Evolutionary conservation across 768 basidiomycete species (phyloP).

Genomic region (Suillus placidus): DNA sequence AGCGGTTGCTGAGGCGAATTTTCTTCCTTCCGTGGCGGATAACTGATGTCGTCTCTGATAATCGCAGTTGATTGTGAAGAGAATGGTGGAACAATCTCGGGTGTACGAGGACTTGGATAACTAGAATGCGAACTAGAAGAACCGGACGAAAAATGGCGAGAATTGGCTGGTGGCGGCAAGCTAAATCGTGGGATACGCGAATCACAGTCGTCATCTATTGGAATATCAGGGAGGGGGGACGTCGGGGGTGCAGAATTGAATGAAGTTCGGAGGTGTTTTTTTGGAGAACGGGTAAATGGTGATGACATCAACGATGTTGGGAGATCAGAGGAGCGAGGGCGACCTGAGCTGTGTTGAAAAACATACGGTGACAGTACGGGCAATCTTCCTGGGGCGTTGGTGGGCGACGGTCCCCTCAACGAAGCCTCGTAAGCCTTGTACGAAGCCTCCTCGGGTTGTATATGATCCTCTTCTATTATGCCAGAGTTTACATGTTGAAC

Average conservation of each 20-base stretch:
- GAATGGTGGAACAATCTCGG: neutral
- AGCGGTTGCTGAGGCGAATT: neutral
- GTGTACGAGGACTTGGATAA: neutral
- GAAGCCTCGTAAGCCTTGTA: neutral
- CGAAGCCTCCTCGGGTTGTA: neutral
- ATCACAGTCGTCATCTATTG: neutral
- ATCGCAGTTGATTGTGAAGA: neutral
- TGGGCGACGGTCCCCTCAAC: neutral
- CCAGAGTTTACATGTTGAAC: neutral
- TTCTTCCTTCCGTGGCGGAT: neutral
- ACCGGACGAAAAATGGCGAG: neutral
- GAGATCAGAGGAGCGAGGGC: neutral
- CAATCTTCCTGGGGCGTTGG: neutral
- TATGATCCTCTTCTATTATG: neutral
- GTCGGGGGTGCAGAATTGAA: neutral
- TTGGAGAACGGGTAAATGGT: neutral
- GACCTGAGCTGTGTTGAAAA: neutral
- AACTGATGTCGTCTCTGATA: neutral
- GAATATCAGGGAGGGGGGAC: neutral
- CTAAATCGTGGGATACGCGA: neutral
- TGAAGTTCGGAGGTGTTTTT: neutral
- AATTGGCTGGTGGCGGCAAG: neutral
- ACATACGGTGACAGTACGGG: neutral
- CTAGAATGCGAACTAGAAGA: slow-evolving; percentile 2
- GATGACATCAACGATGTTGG: neutral